A percentile compares a stretch with the other conserved stretches of the same genome.
These are phyloP conservation scores for Abelmoschus esculentus DNA, from an alignment of 345 rosid species.

Conservation along the genomic window DNA sequence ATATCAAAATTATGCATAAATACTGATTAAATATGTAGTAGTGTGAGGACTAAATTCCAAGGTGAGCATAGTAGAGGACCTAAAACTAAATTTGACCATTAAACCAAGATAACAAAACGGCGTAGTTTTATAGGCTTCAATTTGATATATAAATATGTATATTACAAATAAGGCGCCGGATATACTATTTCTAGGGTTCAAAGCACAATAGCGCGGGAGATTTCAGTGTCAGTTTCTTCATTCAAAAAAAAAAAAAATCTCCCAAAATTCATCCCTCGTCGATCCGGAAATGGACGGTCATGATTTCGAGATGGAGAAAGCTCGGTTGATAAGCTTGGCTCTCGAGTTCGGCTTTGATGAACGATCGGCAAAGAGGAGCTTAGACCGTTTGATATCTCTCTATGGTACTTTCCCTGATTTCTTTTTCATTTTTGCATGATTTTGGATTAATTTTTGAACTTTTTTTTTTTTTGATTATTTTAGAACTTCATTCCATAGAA, in stretches of 20 bases:
- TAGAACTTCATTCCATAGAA: neutral
- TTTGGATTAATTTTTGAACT: neutral
- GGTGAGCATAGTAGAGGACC: no score
- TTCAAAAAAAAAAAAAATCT: neutral
- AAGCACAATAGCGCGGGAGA: slow-evolving; percentile 15
- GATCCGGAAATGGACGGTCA: slow-evolving; percentile 22
- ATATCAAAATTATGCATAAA: no score
- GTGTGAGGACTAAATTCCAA: no score
- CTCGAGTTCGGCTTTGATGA: slow-evolving; percentile 62
- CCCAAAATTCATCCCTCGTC: neutral
- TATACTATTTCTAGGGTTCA: neutral
- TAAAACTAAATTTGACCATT: neutral
- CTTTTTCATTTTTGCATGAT: neutral
- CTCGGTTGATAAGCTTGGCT: slow-evolving; percentile 61
- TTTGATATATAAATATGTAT: neutral
- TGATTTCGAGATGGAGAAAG: slow-evolving; percentile 57
- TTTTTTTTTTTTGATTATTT: neutral
- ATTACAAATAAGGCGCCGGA: neutral
- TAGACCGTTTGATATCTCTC: slow-evolving; percentile 62
- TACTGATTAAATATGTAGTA: no score
- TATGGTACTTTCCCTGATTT: slow-evolving; percentile 37
- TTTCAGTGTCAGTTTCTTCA: neutral
- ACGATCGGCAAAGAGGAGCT: slow-evolving; percentile 47
- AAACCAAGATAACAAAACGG: neutral
- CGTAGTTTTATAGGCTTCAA: neutral